Conservation (phyloP, 2,329 filamentous ascomycete genomes). For the Phyllosticta paracitricarpa region DNA sequence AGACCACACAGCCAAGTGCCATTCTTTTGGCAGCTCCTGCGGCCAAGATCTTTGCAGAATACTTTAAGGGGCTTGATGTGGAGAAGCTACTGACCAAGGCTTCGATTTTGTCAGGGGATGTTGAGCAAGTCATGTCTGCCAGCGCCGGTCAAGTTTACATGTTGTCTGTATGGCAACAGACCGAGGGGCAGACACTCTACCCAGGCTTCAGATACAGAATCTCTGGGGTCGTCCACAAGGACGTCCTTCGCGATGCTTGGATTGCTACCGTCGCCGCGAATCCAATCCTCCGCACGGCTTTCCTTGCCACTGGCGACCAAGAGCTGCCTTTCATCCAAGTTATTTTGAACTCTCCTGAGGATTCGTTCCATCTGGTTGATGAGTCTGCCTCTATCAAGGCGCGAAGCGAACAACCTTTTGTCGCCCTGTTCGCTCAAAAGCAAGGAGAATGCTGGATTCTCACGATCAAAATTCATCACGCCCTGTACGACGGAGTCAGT, state of each 20-base stretch:
- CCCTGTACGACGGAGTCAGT: constrained; percentile 79
- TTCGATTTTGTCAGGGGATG: constrained; percentile 33
- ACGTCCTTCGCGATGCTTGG: constrained; percentile 52
- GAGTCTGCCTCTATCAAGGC: neutral
- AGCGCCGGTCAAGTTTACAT: constrained; percentile 74
- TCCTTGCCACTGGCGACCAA: constrained; percentile 43
- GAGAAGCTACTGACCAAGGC: constrained; percentile 32
- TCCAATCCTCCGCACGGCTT: constrained; percentile 59
- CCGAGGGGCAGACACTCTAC: constrained; percentile 59
- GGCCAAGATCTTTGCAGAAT: constrained; percentile 8
- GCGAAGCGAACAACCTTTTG: constrained; percentile 20
- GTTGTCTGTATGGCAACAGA: constrained; percentile 65
- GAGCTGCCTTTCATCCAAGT: constrained; percentile 54
- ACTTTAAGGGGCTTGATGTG: constrained; percentile 26
- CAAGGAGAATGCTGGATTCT: constrained; percentile 25
- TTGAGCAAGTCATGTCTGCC: constrained; percentile 55
- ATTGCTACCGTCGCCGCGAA: constrained; percentile 41
- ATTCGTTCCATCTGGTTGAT: constrained; percentile 19
- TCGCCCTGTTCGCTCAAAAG: constrained; percentile 26
- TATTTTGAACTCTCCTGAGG: constrained; percentile 36
- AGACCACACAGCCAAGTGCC: constrained; percentile 10
- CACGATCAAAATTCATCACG: constrained; percentile 61
- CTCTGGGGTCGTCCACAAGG: constrained; percentile 26
- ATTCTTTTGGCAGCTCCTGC: neutral
- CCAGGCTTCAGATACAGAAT: constrained; percentile 58